Evolutionary conservation across 1,284 basidiomycete genomes (phyloP), one percentile per base, ranked within the genome.

Genomic region (Wallemia mellicola): DNA sequence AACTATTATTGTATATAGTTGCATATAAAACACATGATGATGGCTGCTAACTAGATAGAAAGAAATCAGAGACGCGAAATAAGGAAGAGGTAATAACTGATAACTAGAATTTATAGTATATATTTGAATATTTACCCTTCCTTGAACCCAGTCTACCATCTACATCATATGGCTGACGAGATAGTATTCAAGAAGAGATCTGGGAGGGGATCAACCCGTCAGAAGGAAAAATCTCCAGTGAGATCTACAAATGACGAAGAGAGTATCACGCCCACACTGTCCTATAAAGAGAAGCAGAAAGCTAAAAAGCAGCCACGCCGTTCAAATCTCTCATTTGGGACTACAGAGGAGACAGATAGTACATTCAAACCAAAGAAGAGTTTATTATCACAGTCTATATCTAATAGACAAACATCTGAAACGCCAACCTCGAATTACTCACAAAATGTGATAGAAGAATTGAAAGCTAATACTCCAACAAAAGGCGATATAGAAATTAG

Each of bases 391-490:
- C 38, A 48, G 22, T 48, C 38, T 11, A 48, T 48, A 7, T 11
- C 9, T 11, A 48, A 48, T n/a, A 48, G 38, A n/a, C 22, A 17
- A 48, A 11, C 38, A 48, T 5, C 5, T 11, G 22, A n/a, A 32
- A 68, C 74, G 1, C 67, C 68, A 66, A 74, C 71, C 1, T 79
- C 81, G 0, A 68, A 65, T 15, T 94, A 94, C 67, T 81, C 82
- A 61, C 74, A 77, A 27, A 81, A 80, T 59, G 81, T 88, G 68
- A 75, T 92, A 17, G 77, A 80, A 24, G 77, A 89, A 66, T 76
- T 92, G 54, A 89, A 85, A 72, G 84, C 85, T 1, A 80, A 75
- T 61, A 89, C 86, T 0, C 79, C 79, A 2, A 74, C 75, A 1
- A 70, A 78, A 27, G 26, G 60, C 19, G 38, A 48, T 27, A 56